Evolutionary conservation across 345 rosid species (phyloP).

Genomic region (Leavenworthia alabamica): DNA sequence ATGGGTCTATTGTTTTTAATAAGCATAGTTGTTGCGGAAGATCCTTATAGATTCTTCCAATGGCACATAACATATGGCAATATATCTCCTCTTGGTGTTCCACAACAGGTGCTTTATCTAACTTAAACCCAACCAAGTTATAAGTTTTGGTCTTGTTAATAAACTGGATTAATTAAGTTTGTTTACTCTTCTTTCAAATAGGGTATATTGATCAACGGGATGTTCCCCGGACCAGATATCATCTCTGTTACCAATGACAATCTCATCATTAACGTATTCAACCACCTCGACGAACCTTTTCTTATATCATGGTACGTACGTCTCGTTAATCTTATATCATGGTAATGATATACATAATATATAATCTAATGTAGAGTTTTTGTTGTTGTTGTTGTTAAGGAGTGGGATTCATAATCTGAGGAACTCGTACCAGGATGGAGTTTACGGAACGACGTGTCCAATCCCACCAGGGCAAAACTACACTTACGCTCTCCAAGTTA

Average conservation of each 20-base stretch:
- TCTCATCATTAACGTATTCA: conserved; percentile 60
- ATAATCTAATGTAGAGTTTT: too few relatives aligned
- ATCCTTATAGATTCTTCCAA: conserved; percentile 1
- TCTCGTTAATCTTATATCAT: too few relatives aligned
- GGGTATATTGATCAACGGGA: conserved; percentile 28
- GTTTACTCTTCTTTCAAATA: not conserved
- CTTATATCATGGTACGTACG: conserved; percentile 37
- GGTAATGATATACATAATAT: too few relatives aligned
- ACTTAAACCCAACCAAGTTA: not conserved
- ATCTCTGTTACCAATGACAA: conserved; percentile 61
- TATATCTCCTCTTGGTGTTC: conserved; percentile 9
- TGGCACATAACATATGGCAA: conserved; percentile 22
- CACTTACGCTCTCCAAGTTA: conserved; percentile 15
- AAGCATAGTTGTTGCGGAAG: not conserved
- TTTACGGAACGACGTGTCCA: conserved; percentile 70
- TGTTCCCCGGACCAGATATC: conserved; percentile 67
- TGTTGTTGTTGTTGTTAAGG: too few relatives aligned
- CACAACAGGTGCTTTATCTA: conserved; percentile 4
- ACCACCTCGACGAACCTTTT: conserved; percentile 58
- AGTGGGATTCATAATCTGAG: not conserved
- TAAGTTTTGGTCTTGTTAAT: not conserved
- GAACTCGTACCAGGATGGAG: conserved; percentile 60
- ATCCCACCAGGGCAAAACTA: conserved; percentile 50
- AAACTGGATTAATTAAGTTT: not conserved
- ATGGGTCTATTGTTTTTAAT: not conserved